phyloP scores from a whole-genome alignment of 805 yeast species.

The Myxozyma mucilagina region DNA sequence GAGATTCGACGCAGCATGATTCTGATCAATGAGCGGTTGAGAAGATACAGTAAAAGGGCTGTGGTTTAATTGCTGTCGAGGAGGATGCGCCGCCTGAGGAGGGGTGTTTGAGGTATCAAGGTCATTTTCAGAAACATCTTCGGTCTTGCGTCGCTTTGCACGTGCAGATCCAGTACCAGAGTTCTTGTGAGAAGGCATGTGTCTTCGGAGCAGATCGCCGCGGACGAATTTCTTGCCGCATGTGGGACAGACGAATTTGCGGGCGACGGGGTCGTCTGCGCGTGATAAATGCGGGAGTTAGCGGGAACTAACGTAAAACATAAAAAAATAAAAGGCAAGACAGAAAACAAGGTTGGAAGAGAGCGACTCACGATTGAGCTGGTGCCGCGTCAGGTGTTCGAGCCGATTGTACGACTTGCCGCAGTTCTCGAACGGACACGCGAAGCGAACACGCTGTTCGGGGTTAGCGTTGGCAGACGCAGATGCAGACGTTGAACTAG shows the following conservation, averaged over 20 bases:
- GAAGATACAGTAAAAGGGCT: background rate
- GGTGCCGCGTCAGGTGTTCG: conserved; percentile 36
- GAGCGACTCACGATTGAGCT: conserved; percentile 35
- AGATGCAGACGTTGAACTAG: background rate
- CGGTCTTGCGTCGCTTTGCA: conserved; percentile 1
- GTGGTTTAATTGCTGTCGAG: background rate
- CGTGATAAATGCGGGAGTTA: background rate
- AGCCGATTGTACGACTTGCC: conserved; percentile 33
- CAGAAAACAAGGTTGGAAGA: no score
- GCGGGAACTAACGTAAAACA: no score
- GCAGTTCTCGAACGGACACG: conserved; percentile 30
- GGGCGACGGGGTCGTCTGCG: conserved; percentile 33
- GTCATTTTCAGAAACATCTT: background rate
- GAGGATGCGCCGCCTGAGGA: background rate
- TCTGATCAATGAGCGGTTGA: background rate
- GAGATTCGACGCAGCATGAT: background rate
- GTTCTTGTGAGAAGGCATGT: conserved; percentile 18
- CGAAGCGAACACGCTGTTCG: conserved; percentile 1
- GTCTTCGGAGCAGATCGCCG: conserved; percentile 25
- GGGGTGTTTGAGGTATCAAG: background rate
- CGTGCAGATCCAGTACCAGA: background rate
- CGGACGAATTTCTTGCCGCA: conserved; percentile 29
- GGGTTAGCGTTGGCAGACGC: background rate
- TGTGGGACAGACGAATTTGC: conserved; percentile 31
- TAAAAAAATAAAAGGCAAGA: no score